phyloP scores from a whole-genome alignment of 257 asterid genomes.

The Agastache rugosa region DNA sequence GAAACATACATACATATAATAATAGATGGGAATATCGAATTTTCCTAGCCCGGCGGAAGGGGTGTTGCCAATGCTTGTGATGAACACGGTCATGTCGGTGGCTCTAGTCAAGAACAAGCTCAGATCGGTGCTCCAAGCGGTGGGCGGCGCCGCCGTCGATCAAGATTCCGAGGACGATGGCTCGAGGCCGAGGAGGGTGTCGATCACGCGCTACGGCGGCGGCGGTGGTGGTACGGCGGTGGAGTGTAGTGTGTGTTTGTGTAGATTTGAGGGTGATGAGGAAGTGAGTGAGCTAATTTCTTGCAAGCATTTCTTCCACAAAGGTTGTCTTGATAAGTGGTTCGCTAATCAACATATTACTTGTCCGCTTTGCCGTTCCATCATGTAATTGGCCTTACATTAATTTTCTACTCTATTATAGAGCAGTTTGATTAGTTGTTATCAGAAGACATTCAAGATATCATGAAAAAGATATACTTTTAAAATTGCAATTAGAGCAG shows the following conservation, averaged over 20 bases:
- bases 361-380: constrained; percentile 76
- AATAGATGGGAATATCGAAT: constrained; percentile 44
- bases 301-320: constrained; percentile 78
- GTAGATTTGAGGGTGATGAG: constrained; percentile 52
- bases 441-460: no score
- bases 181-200: constrained; percentile 12
- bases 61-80: constrained; percentile 46
- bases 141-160: constrained; percentile 31
- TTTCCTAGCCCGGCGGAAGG: constrained; percentile 59
- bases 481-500: no score
- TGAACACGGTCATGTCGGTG: constrained; percentile 54
- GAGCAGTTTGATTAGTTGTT: background rate
- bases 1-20: no score
- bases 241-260: constrained; percentile 68
- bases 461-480: no score
- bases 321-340: constrained; percentile 67
- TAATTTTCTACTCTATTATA: background rate
- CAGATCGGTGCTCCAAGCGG: constrained; percentile 43
- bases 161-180: constrained; percentile 26
- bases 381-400: constrained; percentile 12
- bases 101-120: constrained; percentile 47
- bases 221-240: constrained; percentile 26
- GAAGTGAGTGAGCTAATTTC: constrained; percentile 70
- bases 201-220: constrained; percentile 19
- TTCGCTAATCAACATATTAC: constrained; percentile 54